Evolutionary conservation across 73 alveolate genomes (phyloP), one percentile per base, ranked within the genome.

Genomic region (Tetrahymena elliotti): DNA sequence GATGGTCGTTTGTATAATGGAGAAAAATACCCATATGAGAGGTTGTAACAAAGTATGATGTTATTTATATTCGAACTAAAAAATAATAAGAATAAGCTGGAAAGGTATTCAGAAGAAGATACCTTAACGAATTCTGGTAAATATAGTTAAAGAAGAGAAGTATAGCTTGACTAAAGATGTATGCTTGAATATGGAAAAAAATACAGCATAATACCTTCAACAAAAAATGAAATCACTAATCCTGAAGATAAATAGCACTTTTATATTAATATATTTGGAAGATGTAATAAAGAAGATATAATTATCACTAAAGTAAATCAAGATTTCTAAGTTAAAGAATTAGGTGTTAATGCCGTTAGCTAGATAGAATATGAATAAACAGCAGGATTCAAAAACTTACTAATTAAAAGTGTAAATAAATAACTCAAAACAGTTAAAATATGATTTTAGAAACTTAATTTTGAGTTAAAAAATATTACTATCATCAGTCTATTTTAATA

Each of bases 1-100:
- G 88, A 68, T 68, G 88, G 88, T 2, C 88, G 95, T 35, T 84
- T 84, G 52, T 96, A 93, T 95, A 95, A 52, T 24, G 98, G 97
- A 15, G 96, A 97, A 24, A 84, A 93, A 82, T 97, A 96, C 52
- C 99, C 98, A 41, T 96, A 35, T 93, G 93, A 96, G 39, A 96
- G 94, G 11, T 88, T 95, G 53, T 35, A 83, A 93, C 37, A 97
- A 84, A 92, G 97, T 36, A 88, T 95, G 31, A 82, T 96, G 33
- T 33, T 96, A 24, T 94, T 95, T 68, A 92, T 96, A 83, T 96
- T 95, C 41, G 52, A 93, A 33, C 38, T 96, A 53, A 96, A 82
- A 15, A 34, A 22, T 34, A 35, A 53, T 24, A 96, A 96, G 33
- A 93, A 93, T 35, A 82, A 92, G n/a, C 94, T 96, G 20, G 93